Evolutionary conservation across 352 stramenopile genomes (phyloP).

Genomic region (Globisporangium polare): DNA sequence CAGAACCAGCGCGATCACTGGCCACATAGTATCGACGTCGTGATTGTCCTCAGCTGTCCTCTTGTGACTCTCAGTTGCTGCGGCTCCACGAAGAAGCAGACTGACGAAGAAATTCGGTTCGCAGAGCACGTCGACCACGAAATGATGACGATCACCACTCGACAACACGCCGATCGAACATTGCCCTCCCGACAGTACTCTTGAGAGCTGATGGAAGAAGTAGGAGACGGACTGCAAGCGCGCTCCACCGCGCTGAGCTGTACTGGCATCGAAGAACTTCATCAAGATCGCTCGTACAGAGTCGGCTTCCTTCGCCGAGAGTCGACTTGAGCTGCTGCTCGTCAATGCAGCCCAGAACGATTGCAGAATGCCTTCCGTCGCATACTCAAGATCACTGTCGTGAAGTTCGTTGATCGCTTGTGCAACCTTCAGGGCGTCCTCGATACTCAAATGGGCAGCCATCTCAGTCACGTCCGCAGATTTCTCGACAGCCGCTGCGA

Average conservation of each 20-base stretch:
- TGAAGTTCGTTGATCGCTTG: conserved; percentile 20
- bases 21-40: conserved; percentile 23
- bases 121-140: conserved; percentile 23
- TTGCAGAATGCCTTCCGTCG: conserved; percentile 4
- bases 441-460: conserved; percentile 18
- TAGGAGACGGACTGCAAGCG: not conserved
- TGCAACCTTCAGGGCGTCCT: conserved; percentile 25
- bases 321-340: not conserved
- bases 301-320: conserved; percentile 12
- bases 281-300: conserved; percentile 24
- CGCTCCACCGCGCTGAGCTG: not conserved
- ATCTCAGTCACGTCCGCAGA: conserved; percentile 13
- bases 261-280: conserved; percentile 12
- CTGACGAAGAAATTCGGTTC: conserved; percentile 22
- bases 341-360: conserved; percentile 21
- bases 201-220: conserved; percentile 17
- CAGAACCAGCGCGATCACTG: conserved; percentile 22
- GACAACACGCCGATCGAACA: not conserved
- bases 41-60: not conserved
- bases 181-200: conserved; percentile 16
- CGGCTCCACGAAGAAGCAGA: conserved; percentile 22
- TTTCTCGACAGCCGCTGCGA: conserved; percentile 11
- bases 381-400: not conserved
- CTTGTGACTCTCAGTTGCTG: not conserved
- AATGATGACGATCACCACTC: conserved; percentile 11